Base-by-base conservation (phyloP, 441 rosid genomes). In the Corymbia calophylla region DNA sequence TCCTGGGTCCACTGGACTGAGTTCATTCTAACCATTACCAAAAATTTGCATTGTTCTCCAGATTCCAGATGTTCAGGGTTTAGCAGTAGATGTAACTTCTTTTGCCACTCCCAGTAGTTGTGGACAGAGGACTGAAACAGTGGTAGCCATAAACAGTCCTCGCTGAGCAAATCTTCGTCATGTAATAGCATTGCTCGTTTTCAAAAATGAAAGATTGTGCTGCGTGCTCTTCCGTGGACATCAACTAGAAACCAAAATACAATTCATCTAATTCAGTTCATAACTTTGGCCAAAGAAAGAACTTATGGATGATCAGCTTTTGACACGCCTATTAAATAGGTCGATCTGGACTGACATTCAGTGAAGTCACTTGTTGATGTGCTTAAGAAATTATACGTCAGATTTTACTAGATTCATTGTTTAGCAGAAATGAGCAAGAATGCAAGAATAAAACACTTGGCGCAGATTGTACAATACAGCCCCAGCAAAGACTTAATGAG, bases 21-120 rank as follows among this genome's bases (percentile, higher is more conserved):
- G 56, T 54, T 19, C 56, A 54, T 54, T 7, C 56, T 54, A 17
- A 54, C 23, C 56, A 54, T 54, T 54, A 54, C 56, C 17, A 19
- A 54, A 54, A 54, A 54, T 17, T 54, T 54, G 56, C 56, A 54
- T 54, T 16, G 17, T 54, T 54, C 56, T 54, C 56, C 56, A 18
- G 56, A 54, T 27, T 54, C 56, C 56, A 18, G 56, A 54, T 27
- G 35, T 21, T 44, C 47, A 80, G 17, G 93, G 21, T 77, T 12
- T 93, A 94, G 93, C 93, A 91, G 93, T 94, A 96, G 66, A 96
- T 53, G 90, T 88, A 91, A 80, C 49, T 91, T 21, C 27, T 48
- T 81, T 94, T 94, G 49, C 95, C 96, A 3, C 94, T 90, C 44
- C 90, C n/a, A 48, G 96, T 89, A 19, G 87, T 85, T 3, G 56